Conservation (phyloP, 164 flowering plant genomes). For the grape (Vitis vinifera) region DNA sequence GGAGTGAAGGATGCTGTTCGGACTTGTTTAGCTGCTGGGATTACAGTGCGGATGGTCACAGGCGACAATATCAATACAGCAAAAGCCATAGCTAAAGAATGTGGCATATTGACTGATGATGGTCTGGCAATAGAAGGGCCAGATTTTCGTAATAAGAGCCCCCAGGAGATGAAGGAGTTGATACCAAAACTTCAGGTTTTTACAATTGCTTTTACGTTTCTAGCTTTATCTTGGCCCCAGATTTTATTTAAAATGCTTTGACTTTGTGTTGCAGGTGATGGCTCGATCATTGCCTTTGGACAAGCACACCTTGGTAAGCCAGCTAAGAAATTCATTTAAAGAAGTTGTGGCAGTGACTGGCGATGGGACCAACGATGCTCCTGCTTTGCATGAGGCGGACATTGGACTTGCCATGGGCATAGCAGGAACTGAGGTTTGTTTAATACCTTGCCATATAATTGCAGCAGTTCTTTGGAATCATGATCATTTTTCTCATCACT, state of each 20-base stretch:
- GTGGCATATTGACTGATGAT: constrained; percentile 44
- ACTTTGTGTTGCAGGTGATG: constrained; percentile 32
- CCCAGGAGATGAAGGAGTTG: constrained; percentile 27
- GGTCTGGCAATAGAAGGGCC: constrained; percentile 45
- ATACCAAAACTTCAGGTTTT: constrained; percentile 39
- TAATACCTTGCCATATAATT: not conserved
- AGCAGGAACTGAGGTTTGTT: constrained; percentile 66
- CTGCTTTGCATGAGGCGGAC: constrained; percentile 65
- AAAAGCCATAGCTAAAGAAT: constrained; percentile 37
- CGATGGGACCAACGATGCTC: constrained; percentile 72
- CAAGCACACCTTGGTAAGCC: constrained; percentile 47
- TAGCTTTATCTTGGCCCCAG: too few species aligned
- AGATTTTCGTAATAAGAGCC: constrained; percentile 25
- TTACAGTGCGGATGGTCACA: constrained; percentile 45
- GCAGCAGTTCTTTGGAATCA: too few species aligned
- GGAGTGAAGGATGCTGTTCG: constrained; percentile 42
- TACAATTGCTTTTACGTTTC: too few species aligned
- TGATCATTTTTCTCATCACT: too few species aligned
- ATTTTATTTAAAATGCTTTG: not conserved
- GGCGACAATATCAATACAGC: constrained; percentile 30
- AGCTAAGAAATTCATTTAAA: constrained; percentile 35
- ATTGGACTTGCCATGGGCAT: constrained; percentile 76
- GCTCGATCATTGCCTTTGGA: constrained; percentile 58
- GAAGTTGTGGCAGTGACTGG: constrained; percentile 74
- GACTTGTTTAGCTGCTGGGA: constrained; percentile 41